phyloP scores from a whole-genome alignment of 1,284 basidiomycete species.

The Moesziomyces globuligerus region DNA sequence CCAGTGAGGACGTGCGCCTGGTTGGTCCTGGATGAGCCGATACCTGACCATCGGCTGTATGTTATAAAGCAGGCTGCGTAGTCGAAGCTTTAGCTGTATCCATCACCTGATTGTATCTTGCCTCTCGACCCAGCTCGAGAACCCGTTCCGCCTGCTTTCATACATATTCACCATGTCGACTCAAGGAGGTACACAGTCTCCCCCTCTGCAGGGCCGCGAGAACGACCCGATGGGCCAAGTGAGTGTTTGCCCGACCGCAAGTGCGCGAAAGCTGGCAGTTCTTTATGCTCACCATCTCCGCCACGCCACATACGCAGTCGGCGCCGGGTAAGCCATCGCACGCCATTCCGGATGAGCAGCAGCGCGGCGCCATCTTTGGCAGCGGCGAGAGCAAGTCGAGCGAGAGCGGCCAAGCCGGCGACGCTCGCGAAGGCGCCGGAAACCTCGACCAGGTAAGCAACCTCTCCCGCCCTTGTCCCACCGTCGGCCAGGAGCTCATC shows the following conservation, averaged over 20 bases:
- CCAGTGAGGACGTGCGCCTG: too few relatives aligned
- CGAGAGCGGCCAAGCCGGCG: slow-evolving; percentile 34
- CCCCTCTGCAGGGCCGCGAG: slow-evolving; percentile 45
- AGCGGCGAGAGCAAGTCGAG: slow-evolving; percentile 27
- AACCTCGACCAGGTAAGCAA: slow-evolving; percentile 21
- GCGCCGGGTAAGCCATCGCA: slow-evolving; percentile 41
- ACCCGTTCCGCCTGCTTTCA: too few relatives aligned
- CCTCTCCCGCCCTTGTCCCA: background rate
- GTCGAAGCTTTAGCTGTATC: too few relatives aligned
- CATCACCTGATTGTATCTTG: background rate
- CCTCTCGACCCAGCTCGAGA: too few relatives aligned
- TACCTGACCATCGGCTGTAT: too few relatives aligned
- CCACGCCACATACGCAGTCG: slow-evolving; percentile 10
- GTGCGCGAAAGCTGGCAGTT: too few relatives aligned
- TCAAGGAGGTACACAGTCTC: slow-evolving; percentile 47
- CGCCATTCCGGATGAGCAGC: slow-evolving; percentile 45
- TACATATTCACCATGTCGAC: slow-evolving; percentile 21
- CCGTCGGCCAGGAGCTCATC: background rate
- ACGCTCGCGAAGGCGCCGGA: slow-evolving; percentile 14
- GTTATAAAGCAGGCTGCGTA: too few relatives aligned
- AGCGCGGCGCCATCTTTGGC: slow-evolving; percentile 44
- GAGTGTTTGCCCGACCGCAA: too few relatives aligned
- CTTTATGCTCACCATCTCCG: background rate
- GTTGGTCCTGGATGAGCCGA: too few relatives aligned
- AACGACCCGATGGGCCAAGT: slow-evolving; percentile 56